These are phyloP conservation scores for Oxyria digyna DNA, from an alignment of 148 eudicot genomes.

Conservation along the genomic window DNA sequence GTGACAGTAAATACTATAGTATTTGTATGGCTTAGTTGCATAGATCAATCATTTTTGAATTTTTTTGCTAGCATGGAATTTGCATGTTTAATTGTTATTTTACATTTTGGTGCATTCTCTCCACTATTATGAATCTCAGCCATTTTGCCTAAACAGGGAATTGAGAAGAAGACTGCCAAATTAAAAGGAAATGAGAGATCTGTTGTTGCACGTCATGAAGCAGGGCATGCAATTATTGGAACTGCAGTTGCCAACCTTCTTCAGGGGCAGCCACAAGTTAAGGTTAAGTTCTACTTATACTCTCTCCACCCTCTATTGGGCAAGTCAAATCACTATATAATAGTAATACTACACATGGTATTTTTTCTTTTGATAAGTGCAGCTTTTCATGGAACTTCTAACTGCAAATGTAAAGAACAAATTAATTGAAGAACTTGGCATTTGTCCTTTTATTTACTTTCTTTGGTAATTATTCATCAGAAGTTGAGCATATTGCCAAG, in stretches of 20 bases:
- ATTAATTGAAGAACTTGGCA: neutral
- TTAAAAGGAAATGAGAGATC: slow-evolving; percentile 84
- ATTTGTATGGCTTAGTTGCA: neutral
- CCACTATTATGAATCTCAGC: neutral
- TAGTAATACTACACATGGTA: neutral
- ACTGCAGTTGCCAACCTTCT: slow-evolving; percentile 92
- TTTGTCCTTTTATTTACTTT: neutral
- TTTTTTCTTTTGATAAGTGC: neutral
- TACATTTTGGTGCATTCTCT: neutral
- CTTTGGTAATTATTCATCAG: slow-evolving; percentile 28
- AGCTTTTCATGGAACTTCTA: neutral
- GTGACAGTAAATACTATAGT: neutral
- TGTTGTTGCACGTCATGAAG: slow-evolving; percentile 98
- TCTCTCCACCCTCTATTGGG: neutral
- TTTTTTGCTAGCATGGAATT: neutral
- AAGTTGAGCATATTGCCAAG: slow-evolving; percentile 92
- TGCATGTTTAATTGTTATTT: neutral
- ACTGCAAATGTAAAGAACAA: neutral
- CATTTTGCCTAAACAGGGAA: slow-evolving; percentile 42
- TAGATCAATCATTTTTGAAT: neutral
- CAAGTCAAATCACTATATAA: neutral
- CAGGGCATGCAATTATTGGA: slow-evolving; percentile 96
- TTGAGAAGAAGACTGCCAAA: slow-evolving; percentile 87
- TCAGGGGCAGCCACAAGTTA: slow-evolving; percentile 90
- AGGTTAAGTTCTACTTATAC: slow-evolving; percentile 31